Percentiles rank a stretch among this genome's conserved stretches.
phyloP scores from a whole-genome alignment of 225 moss, liverwort and hornwort genomes.

The Ulota crispa region DNA sequence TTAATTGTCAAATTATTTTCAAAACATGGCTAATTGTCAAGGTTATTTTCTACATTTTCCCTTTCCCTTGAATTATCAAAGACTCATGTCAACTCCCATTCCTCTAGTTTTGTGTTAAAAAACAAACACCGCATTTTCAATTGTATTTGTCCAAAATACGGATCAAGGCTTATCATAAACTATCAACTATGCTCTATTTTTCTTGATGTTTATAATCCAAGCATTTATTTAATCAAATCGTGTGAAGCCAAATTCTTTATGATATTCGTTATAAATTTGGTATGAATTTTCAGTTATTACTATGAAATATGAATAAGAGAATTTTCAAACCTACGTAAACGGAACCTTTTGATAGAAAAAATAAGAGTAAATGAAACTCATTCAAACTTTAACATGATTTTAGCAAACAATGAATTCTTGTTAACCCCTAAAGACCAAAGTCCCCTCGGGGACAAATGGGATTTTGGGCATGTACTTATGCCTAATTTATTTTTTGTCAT shows the following conservation, averaged over 20 bases:
- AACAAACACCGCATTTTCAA: too few relatives aligned
- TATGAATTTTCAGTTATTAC: fast-evolving
- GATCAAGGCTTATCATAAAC: background rate
- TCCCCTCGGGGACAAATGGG: too few relatives aligned
- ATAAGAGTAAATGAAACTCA: fast-evolving
- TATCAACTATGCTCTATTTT: background rate
- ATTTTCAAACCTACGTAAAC: background rate
- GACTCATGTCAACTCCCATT: background rate
- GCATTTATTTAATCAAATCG: background rate
- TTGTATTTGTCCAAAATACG: background rate
- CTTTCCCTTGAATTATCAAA: too few relatives aligned
- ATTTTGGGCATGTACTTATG: too few relatives aligned
- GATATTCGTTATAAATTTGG: too few relatives aligned
- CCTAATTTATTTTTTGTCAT: too few relatives aligned
- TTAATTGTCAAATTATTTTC: too few relatives aligned
- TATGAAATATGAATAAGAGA: background rate
- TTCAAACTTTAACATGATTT: background rate
- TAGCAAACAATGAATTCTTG: background rate
- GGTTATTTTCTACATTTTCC: too few relatives aligned
- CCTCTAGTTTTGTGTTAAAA: background rate
- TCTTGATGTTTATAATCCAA: too few relatives aligned
- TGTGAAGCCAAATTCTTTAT: background rate
- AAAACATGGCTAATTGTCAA: too few relatives aligned
- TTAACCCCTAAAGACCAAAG: too few relatives aligned
- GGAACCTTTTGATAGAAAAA: background rate